Percentiles rank a stretch among this genome's conserved stretches.
These are phyloP conservation scores for Galerina marginata DNA, from an alignment of 768 basidiomycete genomes.

Conservation along the genomic window DNA sequence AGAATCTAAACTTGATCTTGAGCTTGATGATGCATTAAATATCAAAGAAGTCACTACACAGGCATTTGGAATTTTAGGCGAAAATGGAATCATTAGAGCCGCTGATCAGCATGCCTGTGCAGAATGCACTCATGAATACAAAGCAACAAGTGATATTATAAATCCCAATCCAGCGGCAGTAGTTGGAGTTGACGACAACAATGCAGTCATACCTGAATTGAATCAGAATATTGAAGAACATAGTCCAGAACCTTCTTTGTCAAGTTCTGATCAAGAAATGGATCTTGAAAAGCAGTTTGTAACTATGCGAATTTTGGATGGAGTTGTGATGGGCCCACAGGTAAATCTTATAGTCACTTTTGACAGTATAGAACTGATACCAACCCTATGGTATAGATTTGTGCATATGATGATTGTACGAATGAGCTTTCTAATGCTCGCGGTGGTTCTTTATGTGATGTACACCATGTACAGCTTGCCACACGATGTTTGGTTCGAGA, in stretches of 20 bases:
- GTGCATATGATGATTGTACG: conserved; percentile 18
- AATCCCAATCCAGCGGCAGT: not conserved
- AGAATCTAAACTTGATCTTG: not conserved
- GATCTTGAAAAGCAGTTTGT: too few species aligned
- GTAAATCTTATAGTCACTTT: too few species aligned
- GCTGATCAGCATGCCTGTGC: conserved; percentile 15
- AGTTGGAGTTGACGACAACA: not conserved
- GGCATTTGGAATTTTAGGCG: conserved; percentile 12
- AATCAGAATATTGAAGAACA: too few species aligned
- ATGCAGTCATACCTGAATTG: too few species aligned
- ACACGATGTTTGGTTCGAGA: conserved; percentile 3
- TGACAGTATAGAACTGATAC: too few species aligned
- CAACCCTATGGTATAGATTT: not conserved
- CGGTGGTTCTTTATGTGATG: conserved; percentile 13
- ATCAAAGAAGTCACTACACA: conserved; percentile 5
- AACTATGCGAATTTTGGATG: too few species aligned
- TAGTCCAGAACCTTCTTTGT: too few species aligned
- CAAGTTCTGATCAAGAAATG: too few species aligned
- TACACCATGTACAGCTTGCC: conserved; percentile 1
- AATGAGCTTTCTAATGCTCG: conserved; percentile 13
- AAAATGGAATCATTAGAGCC: conserved; percentile 9
- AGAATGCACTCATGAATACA: conserved; percentile 18
- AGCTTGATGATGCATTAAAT: not conserved
- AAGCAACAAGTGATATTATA: conserved; percentile 1
- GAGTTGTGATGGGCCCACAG: too few species aligned